Evolutionary conservation across 768 basidiomycete species (phyloP), one percentile per base, ranked within the genome.

Genomic region (Tremella yokohamensis): DNA sequence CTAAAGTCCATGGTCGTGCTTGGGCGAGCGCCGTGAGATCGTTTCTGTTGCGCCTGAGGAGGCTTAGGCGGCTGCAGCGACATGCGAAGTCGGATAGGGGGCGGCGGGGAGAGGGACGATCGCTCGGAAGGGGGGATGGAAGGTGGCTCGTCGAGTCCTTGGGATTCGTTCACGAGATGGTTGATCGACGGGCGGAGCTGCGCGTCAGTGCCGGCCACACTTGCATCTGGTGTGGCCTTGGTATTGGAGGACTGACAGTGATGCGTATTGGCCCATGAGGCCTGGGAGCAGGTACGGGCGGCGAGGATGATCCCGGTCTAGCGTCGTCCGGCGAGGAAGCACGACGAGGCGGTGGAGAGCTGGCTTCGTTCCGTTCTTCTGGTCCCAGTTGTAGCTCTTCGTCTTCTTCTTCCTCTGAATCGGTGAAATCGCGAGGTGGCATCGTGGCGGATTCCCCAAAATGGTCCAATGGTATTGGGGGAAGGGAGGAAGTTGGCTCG

Each of bases 101-200:
- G 70, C 16, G 70, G 70, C 13, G 70, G 70, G 12, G 68, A 69
- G 19, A 69, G 52, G 1, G 70, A 72, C n/a, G 70, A 72, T 40
- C 70, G 58, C n/a, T 67, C 63, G 25, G 58, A 61, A 15, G 51
- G 18, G 4, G 56, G 18, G 25, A 58, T 24, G 24, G 39, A 22
- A 48, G 51, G 34, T 13, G 29, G 6, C 6, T 4, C 29, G 29
- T 34, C 29, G 29, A 6, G 29, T 4, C 29, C 29, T 4, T 34
- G 53, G 13, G 50, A 38, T 18, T 57, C 53, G 50, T 64, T 55
- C 19, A 69, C 57, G 0, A 68, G 54, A 20, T 66, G 64, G 26
- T 56, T 60, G 2, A 63, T 38, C 24, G 39, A 54, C n/a, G 70
- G 70, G 56, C 64, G 68, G 18, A 69, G 58, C 66, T 67, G 45